Evolutionary conservation across 1,139 yeast genomes (phyloP).

Genomic region (Barnettozyma hawaiiensis): DNA sequence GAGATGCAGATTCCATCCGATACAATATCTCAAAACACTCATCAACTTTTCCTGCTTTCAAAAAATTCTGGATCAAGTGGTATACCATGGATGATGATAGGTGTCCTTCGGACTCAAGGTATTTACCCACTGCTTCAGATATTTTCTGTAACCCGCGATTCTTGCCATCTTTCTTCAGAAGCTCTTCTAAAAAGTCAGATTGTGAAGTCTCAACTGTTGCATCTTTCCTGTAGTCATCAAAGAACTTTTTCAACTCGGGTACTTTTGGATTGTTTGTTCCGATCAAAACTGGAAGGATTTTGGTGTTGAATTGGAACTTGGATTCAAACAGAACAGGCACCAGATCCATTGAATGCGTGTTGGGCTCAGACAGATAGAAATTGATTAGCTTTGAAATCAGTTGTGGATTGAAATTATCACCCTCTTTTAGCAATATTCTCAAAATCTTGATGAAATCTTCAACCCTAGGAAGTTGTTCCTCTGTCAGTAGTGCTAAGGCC

Average conservation of each 20-base stretch:
- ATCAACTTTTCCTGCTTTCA: conserved; percentile 11
- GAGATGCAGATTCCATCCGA: conserved; percentile 14
- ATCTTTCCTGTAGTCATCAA: conserved; percentile 12
- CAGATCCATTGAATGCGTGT: conserved; percentile 12
- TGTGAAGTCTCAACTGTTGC: conserved; percentile 14
- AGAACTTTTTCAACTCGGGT: conserved; percentile 3
- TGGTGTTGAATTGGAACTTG: conserved; percentile 14
- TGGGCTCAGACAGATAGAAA: conserved; percentile 16
- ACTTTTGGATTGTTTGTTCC: conserved; percentile 2
- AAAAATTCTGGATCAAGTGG: conserved; percentile 13
- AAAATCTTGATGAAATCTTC: conserved; percentile 14
- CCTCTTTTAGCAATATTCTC: conserved; percentile 9
- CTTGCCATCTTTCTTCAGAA: conserved; percentile 10
- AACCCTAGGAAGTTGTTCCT: conserved; percentile 14
- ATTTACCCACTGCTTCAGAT: conserved; percentile 11
- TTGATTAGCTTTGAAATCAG: conserved; percentile 12
- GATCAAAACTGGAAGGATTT: conserved; percentile 16
- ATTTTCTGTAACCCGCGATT: conserved; percentile 7
- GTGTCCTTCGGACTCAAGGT: conserved; percentile 8
- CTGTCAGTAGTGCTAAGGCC: conserved; percentile 13
- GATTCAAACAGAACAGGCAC: conserved; percentile 14
- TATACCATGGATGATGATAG: conserved; percentile 14
- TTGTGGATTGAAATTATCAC: neutral
- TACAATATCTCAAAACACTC: conserved; percentile 14
- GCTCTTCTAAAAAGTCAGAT: conserved; percentile 14